These are phyloP conservation scores for Conticribra guillardii DNA, from an alignment of 108 stramenopile species.

Conservation along the genomic window DNA sequence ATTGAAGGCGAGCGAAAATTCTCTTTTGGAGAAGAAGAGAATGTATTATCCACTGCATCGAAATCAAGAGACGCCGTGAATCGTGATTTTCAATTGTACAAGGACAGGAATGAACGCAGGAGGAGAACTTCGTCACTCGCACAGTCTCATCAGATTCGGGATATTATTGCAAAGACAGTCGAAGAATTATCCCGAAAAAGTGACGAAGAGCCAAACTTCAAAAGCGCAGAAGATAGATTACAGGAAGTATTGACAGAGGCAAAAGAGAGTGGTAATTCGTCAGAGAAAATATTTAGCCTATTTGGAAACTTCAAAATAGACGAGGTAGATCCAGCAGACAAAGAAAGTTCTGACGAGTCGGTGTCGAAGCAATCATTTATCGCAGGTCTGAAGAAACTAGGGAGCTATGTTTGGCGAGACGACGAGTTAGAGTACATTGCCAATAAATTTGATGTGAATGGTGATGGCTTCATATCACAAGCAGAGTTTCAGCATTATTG, in stretches of 20 bases:
- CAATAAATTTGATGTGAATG: slow-evolving; percentile 41
- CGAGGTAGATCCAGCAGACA: too few species aligned
- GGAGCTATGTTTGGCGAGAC: slow-evolving; percentile 15
- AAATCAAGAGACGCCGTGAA: not conserved
- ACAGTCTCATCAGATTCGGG: slow-evolving; percentile 32
- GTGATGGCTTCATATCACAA: slow-evolving; percentile 42
- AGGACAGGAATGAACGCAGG: slow-evolving; percentile 29
- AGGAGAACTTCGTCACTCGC: slow-evolving; percentile 27
- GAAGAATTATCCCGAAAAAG: slow-evolving; percentile 19
- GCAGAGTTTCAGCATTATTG: slow-evolving; percentile 54
- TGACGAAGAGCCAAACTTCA: not conserved
- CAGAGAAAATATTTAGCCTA: slow-evolving; percentile 38
- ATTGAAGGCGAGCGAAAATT: slow-evolving; percentile 3
- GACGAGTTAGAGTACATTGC: slow-evolving; percentile 33
- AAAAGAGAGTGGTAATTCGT: slow-evolving; percentile 37
- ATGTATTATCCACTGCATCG: not conserved
- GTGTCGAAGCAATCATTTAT: slow-evolving; percentile 32
- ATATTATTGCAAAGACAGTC: slow-evolving; percentile 35
- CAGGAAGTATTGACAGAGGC: slow-evolving; percentile 33
- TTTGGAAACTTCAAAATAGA: slow-evolving; percentile 10
- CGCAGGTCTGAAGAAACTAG: slow-evolving; percentile 32
- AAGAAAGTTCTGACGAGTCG: not conserved
- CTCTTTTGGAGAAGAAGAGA: not conserved
- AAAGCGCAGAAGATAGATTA: slow-evolving; percentile 35
- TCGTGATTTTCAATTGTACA: slow-evolving; percentile 12